A percentile compares a stretch with the other conserved stretches of the same genome.
phyloP scores from a whole-genome alignment of 192 early-diverging fungal species.

The Chytriomyces sp. region DNA sequence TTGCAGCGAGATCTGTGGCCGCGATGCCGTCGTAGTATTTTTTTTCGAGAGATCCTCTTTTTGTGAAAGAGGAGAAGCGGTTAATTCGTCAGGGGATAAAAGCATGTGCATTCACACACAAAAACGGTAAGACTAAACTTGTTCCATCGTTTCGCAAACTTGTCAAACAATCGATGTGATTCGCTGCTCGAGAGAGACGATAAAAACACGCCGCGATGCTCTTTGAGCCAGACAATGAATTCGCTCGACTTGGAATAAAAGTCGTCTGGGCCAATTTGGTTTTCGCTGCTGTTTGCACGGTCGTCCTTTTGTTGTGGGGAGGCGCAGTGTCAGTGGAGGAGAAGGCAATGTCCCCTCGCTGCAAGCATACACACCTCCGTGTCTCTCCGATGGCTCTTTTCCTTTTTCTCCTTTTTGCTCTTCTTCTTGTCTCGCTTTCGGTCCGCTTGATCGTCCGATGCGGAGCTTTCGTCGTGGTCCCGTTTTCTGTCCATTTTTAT shows the following conservation, averaged over 20 bases:
- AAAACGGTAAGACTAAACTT: constrained; percentile 44
- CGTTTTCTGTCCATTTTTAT: background rate
- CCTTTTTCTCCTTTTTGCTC: background rate
- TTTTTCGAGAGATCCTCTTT: constrained; percentile 43
- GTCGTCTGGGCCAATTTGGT: constrained; percentile 69
- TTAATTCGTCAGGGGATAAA: background rate
- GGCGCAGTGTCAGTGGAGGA: no score
- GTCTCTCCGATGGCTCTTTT: no score
- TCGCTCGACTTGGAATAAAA: constrained; percentile 78
- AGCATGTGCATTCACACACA: no score
- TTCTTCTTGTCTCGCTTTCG: background rate
- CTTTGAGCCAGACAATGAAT: constrained; percentile 82
- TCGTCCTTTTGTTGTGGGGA: no score
- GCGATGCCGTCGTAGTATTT: constrained; percentile 75
- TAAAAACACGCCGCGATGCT: constrained; percentile 69
- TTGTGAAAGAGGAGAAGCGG: constrained; percentile 5
- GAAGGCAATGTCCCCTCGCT: no score
- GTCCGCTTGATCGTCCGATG: constrained; percentile 1
- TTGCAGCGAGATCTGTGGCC: constrained; percentile 64
- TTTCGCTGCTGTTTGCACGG: background rate
- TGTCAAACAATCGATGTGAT: constrained; percentile 74
- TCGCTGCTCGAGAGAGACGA: constrained; percentile 75
- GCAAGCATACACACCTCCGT: no score
- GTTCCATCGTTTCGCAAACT: constrained; percentile 91
- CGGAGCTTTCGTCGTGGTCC: background rate